These are phyloP conservation scores for Quercus cerris DNA, from an alignment of 306 rosid species.

Conservation along the genomic window DNA sequence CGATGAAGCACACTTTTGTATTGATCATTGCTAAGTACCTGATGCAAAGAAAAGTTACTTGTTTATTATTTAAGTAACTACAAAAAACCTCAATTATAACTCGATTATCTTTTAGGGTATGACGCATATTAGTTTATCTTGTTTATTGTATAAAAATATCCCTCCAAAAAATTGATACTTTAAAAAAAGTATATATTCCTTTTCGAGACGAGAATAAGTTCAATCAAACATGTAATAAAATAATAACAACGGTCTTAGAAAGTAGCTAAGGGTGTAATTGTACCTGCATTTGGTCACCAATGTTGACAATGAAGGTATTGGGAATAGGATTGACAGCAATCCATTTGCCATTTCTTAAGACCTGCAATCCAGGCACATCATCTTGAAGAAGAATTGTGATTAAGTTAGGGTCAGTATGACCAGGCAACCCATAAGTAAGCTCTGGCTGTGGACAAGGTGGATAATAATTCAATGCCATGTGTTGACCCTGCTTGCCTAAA, in stretches of 20 bases:
- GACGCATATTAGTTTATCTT: too few species aligned
- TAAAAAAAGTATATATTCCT: too few species aligned
- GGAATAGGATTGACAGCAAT: conserved; percentile 44
- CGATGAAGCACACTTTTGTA: conserved; percentile 53
- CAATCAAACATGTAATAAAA: too few species aligned
- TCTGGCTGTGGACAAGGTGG: conserved; percentile 57
- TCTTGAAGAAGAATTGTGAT: conserved; percentile 54
- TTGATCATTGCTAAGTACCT: conserved; percentile 45
- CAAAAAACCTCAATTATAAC: too few species aligned
- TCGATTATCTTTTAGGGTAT: too few species aligned
- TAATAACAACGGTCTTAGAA: background rate
- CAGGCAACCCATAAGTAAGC: conserved; percentile 51
- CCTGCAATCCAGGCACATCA: conserved; percentile 53
- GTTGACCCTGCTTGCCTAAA: conserved; percentile 46
- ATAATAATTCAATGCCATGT: conserved; percentile 57
- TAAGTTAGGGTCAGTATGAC: conserved; percentile 48
- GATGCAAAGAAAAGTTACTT: background rate
- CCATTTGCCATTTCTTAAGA: conserved; percentile 41
- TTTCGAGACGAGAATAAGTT: too few species aligned
- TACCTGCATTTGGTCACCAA: conserved; percentile 63
- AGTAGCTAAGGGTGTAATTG: background rate
- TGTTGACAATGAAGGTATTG: conserved; percentile 45
- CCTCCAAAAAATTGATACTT: too few species aligned
- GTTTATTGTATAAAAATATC: too few species aligned
- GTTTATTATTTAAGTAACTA: too few species aligned